Base-by-base conservation (phyloP, 1,284 basidiomycete species). In the Rhodotorula sp. region DNA sequence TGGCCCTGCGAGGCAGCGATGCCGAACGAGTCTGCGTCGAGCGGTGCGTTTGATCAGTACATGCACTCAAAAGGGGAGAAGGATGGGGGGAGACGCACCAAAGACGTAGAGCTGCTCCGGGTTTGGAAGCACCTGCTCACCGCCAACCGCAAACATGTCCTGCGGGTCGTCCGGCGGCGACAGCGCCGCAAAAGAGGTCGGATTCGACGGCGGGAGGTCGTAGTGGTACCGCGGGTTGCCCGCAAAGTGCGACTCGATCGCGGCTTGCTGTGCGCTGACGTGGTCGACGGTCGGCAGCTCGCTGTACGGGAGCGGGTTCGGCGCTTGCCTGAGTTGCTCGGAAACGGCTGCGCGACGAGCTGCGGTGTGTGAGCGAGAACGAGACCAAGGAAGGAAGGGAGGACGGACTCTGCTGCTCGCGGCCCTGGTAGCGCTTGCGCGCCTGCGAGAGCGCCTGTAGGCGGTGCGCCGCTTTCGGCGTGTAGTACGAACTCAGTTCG, bases 401-500 rank as follows among this genome's bases (percentile, higher is more conserved):
- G 2, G 19, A 54, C 53, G 29, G 19, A 54, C 53, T 34, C 53
- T 54, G 19, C 17, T 21, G 19, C 32, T 34, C 32, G 53, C 32
- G 53, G 53, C 15, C 41, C 51, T 54, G 32, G 39, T 27, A 55
- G 21, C 50, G 44, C 36, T 36, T 17, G 2, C 73, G 60, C 17
- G 61, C 66, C 27, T 50, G 61, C 2, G 58, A 29, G 13, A 75
- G 46, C 44, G 68, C 61, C 19, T 61, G 36, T 32, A 75, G 56
- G 2, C 74, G 63, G 27, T 46, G 55, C 17, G 59, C 67, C 2
- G 74, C 71, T 21, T 62, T 67, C 19, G 74, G 71, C 5, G 71
- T 75, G 53, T 72, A 75, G 67, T 73, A 75, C 7, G 66, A 73
- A 15, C 67, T 63, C 1, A 75, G 61, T 54, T 71, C 64, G 51